Evolutionary conservation across 768 basidiomycete species (phyloP).

Genomic region (Rhodotorula kratochvilovae): DNA sequence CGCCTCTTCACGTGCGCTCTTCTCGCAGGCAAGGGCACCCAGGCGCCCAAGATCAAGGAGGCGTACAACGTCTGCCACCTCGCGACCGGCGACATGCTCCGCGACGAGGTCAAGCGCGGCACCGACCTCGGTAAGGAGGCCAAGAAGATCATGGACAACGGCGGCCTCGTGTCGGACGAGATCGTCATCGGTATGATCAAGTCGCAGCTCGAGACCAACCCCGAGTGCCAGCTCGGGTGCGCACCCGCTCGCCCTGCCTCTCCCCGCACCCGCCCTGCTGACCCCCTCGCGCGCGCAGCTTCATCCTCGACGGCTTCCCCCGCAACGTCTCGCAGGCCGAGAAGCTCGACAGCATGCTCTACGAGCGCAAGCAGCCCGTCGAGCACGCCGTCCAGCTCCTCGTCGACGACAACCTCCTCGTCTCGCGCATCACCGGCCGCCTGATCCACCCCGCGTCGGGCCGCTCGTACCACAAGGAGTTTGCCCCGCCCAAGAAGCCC

Average conservation of each 20-base stretch:
- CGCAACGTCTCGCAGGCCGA: conserved; percentile 93
- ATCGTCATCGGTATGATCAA: conserved; percentile 98
- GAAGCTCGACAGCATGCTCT: conserved; percentile 90
- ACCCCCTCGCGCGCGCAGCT: conserved; percentile 54
- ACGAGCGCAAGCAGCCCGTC: conserved; percentile 73
- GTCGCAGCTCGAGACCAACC: conserved; percentile 88
- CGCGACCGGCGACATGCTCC: conserved; percentile 97
- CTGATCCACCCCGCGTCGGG: conserved; percentile 85
- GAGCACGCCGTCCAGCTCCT: conserved; percentile 86
- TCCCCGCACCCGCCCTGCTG: not conserved
- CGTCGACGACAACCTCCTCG: conserved; percentile 90
- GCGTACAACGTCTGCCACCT: conserved; percentile 96
- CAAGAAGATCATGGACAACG: conserved; percentile 96
- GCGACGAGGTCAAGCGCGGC: conserved; percentile 82
- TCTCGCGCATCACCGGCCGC: conserved; percentile 95
- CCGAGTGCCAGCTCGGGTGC: conserved; percentile 89
- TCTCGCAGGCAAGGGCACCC: conserved; percentile 89
- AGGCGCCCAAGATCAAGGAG: conserved; percentile 86
- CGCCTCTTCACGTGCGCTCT: not conserved
- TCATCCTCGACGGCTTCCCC: conserved; percentile 99
- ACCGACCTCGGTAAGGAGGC: conserved; percentile 83
- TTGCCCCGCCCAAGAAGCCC: conserved; percentile 96
- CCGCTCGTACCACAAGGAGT: conserved; percentile 89
- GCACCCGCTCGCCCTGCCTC: conserved; percentile 47
- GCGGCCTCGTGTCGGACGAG: conserved; percentile 90